Conservation (phyloP, 1,139 yeast genomes). For the Insectozyma bohioensis region DNA sequence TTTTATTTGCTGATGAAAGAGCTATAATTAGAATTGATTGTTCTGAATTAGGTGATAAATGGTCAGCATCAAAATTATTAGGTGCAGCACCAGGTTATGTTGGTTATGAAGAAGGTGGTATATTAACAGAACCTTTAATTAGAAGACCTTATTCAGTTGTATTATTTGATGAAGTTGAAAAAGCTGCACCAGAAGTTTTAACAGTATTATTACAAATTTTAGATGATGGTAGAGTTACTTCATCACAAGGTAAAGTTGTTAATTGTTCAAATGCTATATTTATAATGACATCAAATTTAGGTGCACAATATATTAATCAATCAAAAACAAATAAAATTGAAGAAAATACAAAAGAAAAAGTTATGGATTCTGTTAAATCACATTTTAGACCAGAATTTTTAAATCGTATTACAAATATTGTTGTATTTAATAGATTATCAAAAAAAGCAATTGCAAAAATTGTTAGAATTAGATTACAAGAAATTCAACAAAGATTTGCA, state of each 20-base stretch:
- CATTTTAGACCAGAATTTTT: constrained; percentile 98
- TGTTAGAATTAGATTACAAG: constrained; percentile 78
- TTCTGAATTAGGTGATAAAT: constrained; percentile 92
- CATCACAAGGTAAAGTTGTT: constrained; percentile 90
- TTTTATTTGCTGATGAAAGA: constrained; percentile 90
- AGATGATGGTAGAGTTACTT: constrained; percentile 95
- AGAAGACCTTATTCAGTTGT: constrained; percentile 94
- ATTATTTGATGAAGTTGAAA: constrained; percentile 94
- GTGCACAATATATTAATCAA: constrained; percentile 84
- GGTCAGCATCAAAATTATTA: constrained; percentile 89
- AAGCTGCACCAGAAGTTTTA: constrained; percentile 98
- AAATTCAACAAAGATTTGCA: constrained; percentile 82
- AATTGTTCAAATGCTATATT: constrained; percentile 90
- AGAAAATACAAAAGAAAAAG: constrained; percentile 66
- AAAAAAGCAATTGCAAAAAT: constrained; percentile 91
- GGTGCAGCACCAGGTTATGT: constrained; percentile 99
- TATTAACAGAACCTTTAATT: constrained; percentile 85
- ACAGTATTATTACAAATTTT: constrained; percentile 86
- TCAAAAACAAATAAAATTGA: constrained; percentile 66
- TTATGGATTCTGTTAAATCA: constrained; percentile 78
- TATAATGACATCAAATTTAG: constrained; percentile 96
- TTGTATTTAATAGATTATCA: constrained; percentile 88
- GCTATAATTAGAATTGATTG: constrained; percentile 98
- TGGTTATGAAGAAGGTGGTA: constrained; percentile 98
- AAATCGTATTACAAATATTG: constrained; percentile 91